These are phyloP conservation scores for Pythium brassicae DNA, from an alignment of 352 stramenopile genomes.

Conservation along the genomic window DNA sequence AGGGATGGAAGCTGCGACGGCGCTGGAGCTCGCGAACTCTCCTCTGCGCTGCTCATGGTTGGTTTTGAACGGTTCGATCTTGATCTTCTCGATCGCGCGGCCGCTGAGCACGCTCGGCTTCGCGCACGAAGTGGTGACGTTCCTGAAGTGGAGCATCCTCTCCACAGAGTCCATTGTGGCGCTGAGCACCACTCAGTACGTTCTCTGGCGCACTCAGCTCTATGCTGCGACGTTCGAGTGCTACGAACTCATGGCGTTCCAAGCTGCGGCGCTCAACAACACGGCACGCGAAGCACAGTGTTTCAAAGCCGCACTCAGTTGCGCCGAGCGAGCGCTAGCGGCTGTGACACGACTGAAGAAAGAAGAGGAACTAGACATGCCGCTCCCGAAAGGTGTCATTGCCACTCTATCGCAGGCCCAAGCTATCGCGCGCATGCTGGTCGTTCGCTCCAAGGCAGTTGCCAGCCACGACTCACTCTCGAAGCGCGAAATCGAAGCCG, in stretches of 20 bases:
- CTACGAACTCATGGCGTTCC: conserved; percentile 51
- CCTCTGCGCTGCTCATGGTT: conserved; percentile 44
- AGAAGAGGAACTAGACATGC: conserved; percentile 74
- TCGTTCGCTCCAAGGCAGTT: conserved; percentile 19
- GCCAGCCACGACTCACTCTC: conserved; percentile 18
- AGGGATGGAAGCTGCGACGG: conserved; percentile 37
- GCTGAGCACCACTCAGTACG: conserved; percentile 59
- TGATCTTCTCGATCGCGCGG: conserved; percentile 48
- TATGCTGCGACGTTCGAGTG: conserved; percentile 47
- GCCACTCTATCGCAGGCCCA: conserved; percentile 37
- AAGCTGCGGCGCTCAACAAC: not conserved
- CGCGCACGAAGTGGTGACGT: conserved; percentile 42
- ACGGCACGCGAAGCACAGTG: conserved; percentile 10
- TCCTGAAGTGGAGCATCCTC: conserved; percentile 61
- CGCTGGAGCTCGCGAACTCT: conserved; percentile 23
- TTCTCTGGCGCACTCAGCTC: conserved; percentile 62
- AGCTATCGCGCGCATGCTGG: conserved; percentile 27
- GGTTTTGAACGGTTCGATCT: conserved; percentile 58
- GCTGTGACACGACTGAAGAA: conserved; percentile 46
- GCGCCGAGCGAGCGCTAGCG: conserved; percentile 35
- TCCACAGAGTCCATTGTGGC: conserved; percentile 46
- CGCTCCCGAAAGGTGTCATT: conserved; percentile 38
- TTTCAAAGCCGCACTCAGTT: conserved; percentile 34
- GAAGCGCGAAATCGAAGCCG: conserved; percentile 24
- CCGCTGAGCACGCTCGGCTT: conserved; percentile 48